Conservation (phyloP, 768 basidiomycete genomes). For the Tulasnella sp. region DNA sequence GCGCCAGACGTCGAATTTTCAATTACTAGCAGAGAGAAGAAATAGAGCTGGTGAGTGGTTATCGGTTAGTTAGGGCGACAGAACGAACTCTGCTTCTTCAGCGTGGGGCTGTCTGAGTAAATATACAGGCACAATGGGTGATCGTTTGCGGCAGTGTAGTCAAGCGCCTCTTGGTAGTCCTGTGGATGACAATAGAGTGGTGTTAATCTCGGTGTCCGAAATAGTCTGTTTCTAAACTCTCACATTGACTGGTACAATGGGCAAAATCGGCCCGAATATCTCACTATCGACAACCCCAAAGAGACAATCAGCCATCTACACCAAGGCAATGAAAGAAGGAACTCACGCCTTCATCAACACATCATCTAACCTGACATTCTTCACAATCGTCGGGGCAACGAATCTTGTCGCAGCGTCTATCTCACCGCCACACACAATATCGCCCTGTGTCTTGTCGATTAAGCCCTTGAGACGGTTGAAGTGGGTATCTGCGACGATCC, state of each 20-base stretch:
- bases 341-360: background rate
- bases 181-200: background rate
- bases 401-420: conserved; percentile 45
- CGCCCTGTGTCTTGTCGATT: conserved; percentile 55
- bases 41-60: background rate
- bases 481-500: conserved; percentile 45
- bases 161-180: conserved; percentile 56
- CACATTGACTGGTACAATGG: conserved; percentile 25
- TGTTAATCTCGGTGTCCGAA: background rate
- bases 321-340: background rate
- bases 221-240: background rate
- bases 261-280: conserved; percentile 32
- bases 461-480: conserved; percentile 38
- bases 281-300: conserved; percentile 17
- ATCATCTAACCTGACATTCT: conserved; percentile 38
- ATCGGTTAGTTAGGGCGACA: background rate
- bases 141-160: conserved; percentile 52
- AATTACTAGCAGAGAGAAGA: conserved; percentile 37
- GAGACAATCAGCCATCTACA: too few relatives aligned
- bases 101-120: conserved; percentile 48
- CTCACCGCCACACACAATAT: conserved; percentile 52
- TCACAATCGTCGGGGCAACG: conserved; percentile 66
- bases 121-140: conserved; percentile 70
- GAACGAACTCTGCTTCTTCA: conserved; percentile 49
- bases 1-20: conserved; percentile 62